Percentiles rank a stretch among this genome's conserved stretches.
phyloP scores from a whole-genome alignment of 1,139 yeast genomes.

The Pichia cactophila region DNA sequence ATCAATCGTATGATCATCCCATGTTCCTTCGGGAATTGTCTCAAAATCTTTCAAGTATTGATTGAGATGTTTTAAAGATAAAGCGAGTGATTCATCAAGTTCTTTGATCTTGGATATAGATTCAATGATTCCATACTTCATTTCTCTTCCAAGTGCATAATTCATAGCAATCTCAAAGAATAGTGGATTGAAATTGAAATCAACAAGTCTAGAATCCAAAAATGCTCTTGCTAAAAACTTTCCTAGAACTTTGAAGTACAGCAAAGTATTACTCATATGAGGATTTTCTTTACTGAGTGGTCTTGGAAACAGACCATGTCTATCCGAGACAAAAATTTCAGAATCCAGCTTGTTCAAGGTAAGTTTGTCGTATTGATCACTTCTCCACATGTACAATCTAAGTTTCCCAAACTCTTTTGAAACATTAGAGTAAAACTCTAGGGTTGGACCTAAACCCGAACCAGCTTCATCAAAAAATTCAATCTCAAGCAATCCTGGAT shows the following conservation, averaged over 20 bases:
- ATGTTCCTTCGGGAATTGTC: constrained; percentile 15
- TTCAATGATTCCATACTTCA: constrained; percentile 3
- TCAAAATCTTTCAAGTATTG: constrained; percentile 34
- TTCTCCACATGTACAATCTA: constrained; percentile 65
- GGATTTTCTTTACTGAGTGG: constrained; percentile 42
- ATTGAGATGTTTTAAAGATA: constrained; percentile 48
- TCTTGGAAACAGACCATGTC: constrained; percentile 63
- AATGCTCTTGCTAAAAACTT: constrained; percentile 81
- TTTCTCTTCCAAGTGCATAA: constrained; percentile 5
- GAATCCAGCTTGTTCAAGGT: constrained; percentile 23
- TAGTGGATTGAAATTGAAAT: constrained; percentile 65
- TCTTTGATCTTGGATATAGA: constrained; percentile 36
- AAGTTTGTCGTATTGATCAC: constrained; percentile 28
- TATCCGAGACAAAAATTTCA: constrained; percentile 33
- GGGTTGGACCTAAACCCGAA: constrained; percentile 91
- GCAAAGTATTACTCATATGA: constrained; percentile 37
- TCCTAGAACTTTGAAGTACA: constrained; percentile 64
- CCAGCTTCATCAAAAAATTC: constrained; percentile 94
- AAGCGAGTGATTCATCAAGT: constrained; percentile 58
- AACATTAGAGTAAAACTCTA: constrained; percentile 81
- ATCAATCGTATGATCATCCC: constrained; percentile 31
- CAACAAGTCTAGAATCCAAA: constrained; percentile 79
- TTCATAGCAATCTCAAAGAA: constrained; percentile 49
- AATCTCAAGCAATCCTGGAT: constrained; percentile 77
- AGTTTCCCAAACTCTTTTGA: constrained; percentile 64